Evolutionary conservation across 306 rosid species (phyloP).

Genomic region (Prunus davidiana): DNA sequence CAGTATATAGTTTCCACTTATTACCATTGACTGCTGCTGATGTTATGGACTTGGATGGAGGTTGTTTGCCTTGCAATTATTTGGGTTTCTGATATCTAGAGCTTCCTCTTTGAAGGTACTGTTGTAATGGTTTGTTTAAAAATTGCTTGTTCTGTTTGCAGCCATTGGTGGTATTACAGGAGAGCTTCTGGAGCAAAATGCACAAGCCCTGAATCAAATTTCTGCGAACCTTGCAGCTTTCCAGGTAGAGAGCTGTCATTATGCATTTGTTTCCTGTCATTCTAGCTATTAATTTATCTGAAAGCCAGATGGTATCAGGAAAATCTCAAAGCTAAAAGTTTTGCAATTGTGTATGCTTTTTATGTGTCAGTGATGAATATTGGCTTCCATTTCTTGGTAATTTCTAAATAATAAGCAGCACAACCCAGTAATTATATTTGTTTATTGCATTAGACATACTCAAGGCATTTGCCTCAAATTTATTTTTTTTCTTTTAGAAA

Average conservation of each 20-base stretch:
- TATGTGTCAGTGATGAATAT: neutral
- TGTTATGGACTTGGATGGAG: neutral
- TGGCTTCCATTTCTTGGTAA: neutral
- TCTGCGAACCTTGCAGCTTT: conserved; percentile 40
- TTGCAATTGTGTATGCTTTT: neutral
- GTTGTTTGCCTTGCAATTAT: neutral
- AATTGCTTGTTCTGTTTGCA: conserved; percentile 21
- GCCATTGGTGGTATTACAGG: conserved; percentile 51
- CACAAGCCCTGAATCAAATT: conserved; percentile 44
- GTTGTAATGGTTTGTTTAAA: neutral
- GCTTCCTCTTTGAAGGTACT: neutral
- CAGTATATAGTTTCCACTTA: neutral
- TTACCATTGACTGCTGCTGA: neutral
- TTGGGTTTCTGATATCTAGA: neutral
- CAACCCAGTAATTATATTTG: neutral
- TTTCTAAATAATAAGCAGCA: neutral
- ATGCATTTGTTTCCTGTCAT: neutral
- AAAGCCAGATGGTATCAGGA: neutral
- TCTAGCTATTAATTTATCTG: neutral
- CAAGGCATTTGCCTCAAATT: neutral
- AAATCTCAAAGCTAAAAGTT: neutral
- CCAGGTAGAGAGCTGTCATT: conserved; percentile 32
- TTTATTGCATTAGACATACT: neutral
- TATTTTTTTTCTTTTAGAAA: neutral
- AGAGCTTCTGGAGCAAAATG: conserved; percentile 50